phyloP scores from a whole-genome alignment of 371 early-diverging fungal species.

The Fennellomyces sp. region DNA sequence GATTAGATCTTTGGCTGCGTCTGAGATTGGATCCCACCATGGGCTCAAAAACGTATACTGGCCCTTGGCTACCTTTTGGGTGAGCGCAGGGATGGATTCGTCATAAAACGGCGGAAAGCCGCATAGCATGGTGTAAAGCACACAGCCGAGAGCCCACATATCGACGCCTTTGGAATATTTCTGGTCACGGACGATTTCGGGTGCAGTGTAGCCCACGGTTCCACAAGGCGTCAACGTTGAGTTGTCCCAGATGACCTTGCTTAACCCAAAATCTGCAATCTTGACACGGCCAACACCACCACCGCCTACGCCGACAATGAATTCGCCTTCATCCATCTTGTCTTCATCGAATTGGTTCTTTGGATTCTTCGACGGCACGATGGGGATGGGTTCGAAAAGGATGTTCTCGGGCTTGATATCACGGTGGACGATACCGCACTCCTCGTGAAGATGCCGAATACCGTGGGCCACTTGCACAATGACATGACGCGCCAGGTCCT shows the following conservation, averaged over 20 bases:
- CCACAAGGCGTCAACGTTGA: conserved; percentile 79
- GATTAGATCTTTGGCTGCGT: conserved; percentile 76
- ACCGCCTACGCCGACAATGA: conserved; percentile 61
- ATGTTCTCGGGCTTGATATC: conserved; percentile 93
- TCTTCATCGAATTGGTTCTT: conserved; percentile 24
- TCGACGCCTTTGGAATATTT: conserved; percentile 74
- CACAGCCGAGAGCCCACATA: conserved; percentile 86
- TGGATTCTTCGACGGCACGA: conserved; percentile 27
- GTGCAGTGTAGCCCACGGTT: conserved; percentile 82
- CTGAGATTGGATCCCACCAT: conserved; percentile 78
- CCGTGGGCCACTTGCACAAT: conserved; percentile 91
- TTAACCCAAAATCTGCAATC: conserved; percentile 75
- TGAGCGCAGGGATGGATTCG: conserved; percentile 62
- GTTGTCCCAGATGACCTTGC: conserved; percentile 67
- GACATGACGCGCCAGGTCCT: conserved; percentile 78
- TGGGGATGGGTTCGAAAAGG: conserved; percentile 64
- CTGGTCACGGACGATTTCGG: conserved; percentile 74
- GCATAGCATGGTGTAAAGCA: conserved; percentile 77
- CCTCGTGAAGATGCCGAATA: conserved; percentile 87
- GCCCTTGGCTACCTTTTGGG: conserved; percentile 65
- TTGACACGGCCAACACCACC: conserved; percentile 73
- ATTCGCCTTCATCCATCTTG: conserved; percentile 62
- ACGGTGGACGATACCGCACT: conserved; percentile 89
- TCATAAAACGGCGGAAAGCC: conserved; percentile 84
- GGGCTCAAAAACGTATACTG: conserved; percentile 70